phyloP scores from a whole-genome alignment of 2,329 filamentous ascomycete species.

The Sphaceloma murrayae region DNA sequence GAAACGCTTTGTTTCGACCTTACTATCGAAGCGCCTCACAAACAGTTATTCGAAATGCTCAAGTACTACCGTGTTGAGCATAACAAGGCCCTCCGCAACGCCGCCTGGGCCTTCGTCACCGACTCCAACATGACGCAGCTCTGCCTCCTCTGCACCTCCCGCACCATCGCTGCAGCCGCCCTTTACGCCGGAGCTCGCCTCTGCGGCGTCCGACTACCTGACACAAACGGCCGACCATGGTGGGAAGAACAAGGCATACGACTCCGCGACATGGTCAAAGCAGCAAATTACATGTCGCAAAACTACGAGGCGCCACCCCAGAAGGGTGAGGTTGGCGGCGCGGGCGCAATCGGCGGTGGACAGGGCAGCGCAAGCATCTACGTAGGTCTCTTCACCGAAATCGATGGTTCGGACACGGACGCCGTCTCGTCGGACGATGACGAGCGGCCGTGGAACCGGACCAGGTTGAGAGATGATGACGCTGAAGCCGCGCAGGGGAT shows the following conservation, averaged over 20 bases:
- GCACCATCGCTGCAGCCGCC: slow-evolving; percentile 72
- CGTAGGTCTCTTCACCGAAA: slow-evolving; percentile 31
- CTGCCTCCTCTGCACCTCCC: slow-evolving; percentile 68
- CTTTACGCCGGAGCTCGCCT: slow-evolving; percentile 80
- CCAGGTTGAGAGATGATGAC: slow-evolving; percentile 28
- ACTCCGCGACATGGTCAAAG: slow-evolving; percentile 58
- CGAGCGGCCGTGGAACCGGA: slow-evolving; percentile 24
- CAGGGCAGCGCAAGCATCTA: slow-evolving; percentile 35
- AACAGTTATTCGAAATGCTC: slow-evolving; percentile 71
- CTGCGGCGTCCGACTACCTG: slow-evolving; percentile 59
- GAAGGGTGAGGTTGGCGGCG: slow-evolving; percentile 26
- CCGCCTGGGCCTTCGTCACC: slow-evolving; percentile 88
- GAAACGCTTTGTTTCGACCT: slow-evolving; percentile 91
- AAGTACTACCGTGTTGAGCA: slow-evolving; percentile 63
- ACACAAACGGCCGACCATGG: slow-evolving; percentile 73
- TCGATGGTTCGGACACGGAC: neutral
- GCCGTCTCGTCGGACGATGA: slow-evolving; percentile 20
- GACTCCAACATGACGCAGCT: slow-evolving; percentile 78
- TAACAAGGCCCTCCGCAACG: slow-evolving; percentile 72
- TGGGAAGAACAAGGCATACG: slow-evolving; percentile 71
- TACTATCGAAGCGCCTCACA: slow-evolving; percentile 80
- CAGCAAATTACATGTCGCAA: slow-evolving; percentile 64
- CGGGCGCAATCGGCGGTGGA: slow-evolving; percentile 28
- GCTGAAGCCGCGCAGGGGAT: slow-evolving; percentile 22
- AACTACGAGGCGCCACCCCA: slow-evolving; percentile 37